Evolutionary conservation across 78 protist species (phyloP).

Genomic region (Emiliania huxleyi): DNA sequence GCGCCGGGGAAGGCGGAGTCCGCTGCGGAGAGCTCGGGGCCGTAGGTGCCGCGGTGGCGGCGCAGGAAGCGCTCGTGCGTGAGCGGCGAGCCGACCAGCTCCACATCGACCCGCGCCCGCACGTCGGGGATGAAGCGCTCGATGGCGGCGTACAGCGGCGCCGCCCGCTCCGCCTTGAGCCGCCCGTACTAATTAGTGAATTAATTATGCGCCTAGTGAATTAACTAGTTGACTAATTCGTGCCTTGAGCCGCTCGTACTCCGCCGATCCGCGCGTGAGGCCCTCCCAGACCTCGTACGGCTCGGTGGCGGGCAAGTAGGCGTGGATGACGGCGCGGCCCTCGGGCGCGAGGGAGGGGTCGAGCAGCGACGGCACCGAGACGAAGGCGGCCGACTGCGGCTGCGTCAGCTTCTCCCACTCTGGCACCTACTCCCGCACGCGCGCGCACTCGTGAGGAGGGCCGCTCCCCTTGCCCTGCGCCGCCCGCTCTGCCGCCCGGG

Average conservation of each 20-base stretch:
- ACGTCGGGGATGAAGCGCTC: slow-evolving; percentile 49
- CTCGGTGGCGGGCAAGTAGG: slow-evolving; percentile 43
- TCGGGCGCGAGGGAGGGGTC: slow-evolving; percentile 30
- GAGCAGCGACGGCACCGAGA: slow-evolving; percentile 22
- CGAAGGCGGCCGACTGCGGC: slow-evolving; percentile 3
- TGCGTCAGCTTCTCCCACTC: neutral
- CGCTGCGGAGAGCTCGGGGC: slow-evolving; percentile 23
- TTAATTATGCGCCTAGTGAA: too few species aligned
- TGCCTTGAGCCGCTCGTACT: slow-evolving; percentile 2
- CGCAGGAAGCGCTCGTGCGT: slow-evolving; percentile 51
- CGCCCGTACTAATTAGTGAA: too few species aligned
- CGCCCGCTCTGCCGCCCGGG: too few species aligned
- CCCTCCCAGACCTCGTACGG: slow-evolving; percentile 30
- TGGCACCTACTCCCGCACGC: too few species aligned
- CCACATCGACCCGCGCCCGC: slow-evolving; percentile 12
- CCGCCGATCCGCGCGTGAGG: neutral
- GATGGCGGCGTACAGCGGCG: neutral
- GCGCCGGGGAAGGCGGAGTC: slow-evolving; percentile 7
- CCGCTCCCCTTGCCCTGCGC: too few species aligned
- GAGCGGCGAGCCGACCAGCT: slow-evolving; percentile 32
- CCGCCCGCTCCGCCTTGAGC: slow-evolving; percentile 38
- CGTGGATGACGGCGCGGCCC: slow-evolving; percentile 39
- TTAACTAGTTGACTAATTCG: too few species aligned
- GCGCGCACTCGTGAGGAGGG: too few species aligned
- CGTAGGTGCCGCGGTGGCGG: slow-evolving; percentile 45